Evolutionary conservation across 371 early-diverging fungal genomes (phyloP).

Genomic region (Rhizomucor pusillus): DNA sequence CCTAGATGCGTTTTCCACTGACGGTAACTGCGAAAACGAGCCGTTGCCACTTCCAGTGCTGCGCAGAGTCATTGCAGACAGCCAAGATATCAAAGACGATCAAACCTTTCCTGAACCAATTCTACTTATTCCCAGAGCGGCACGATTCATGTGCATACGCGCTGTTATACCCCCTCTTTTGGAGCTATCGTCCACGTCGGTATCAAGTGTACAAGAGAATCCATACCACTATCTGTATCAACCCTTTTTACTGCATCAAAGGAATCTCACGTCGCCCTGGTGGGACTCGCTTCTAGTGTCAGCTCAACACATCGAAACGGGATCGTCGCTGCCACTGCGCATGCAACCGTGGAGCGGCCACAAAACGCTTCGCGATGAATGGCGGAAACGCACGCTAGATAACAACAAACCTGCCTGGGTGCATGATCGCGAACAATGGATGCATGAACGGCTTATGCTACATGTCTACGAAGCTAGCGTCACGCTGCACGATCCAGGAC

Average conservation of each 20-base stretch:
- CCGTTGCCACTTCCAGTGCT: not conserved
- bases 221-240: conserved; percentile 19
- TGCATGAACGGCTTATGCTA: conserved; percentile 24
- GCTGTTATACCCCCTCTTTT: conserved; percentile 20
- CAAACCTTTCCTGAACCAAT: too few relatives aligned
- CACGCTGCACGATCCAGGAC: conserved; percentile 30
- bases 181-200: too few relatives aligned
- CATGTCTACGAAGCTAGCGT: conserved; percentile 52
- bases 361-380: conserved; percentile 12
- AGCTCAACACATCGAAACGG: conserved; percentile 12
- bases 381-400: conserved; percentile 10
- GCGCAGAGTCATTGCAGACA: not conserved
- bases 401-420: conserved; percentile 24
- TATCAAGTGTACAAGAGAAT: not conserved
- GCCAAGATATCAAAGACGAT: too few relatives aligned
- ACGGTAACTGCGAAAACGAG: not conserved
- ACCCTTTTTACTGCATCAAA: conserved; percentile 9
- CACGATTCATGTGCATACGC: conserved; percentile 16
- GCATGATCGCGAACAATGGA: conserved; percentile 12
- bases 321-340: conserved; percentile 19
- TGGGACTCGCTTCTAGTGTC: conserved; percentile 36
- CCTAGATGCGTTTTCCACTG: too few relatives aligned
- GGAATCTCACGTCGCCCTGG: conserved; percentile 18
- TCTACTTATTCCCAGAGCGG: not conserved
- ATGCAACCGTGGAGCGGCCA: conserved; percentile 38